phyloP scores from a whole-genome alignment of 805 yeast species.

The Starmerella stellata region DNA sequence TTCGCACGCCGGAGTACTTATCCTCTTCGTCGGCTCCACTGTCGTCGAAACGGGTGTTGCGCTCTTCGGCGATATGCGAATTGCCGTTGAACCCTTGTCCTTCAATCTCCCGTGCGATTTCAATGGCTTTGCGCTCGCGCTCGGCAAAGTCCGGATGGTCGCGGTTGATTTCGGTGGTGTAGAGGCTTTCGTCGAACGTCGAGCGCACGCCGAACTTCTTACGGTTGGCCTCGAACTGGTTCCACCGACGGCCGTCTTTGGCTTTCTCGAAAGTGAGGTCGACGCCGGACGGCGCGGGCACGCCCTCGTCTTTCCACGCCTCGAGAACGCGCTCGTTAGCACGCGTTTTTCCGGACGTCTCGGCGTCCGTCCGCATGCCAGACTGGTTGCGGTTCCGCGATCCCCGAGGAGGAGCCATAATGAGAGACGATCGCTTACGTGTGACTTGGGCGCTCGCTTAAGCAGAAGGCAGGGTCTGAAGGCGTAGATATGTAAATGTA shows the following conservation, averaged over 20 bases:
- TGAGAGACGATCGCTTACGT: neutral
- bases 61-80: slow-evolving; percentile 76
- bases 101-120: slow-evolving; percentile 70
- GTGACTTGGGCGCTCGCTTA: too few species aligned
- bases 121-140: slow-evolving; percentile 52
- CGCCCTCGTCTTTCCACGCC: slow-evolving; percentile 64
- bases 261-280: slow-evolving; percentile 8
- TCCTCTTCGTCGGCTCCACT: slow-evolving; percentile 89
- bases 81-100: slow-evolving; percentile 44
- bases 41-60: slow-evolving; percentile 61
- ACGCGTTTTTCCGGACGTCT: slow-evolving; percentile 38
- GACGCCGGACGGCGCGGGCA: slow-evolving; percentile 7
- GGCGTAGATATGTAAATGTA: too few species aligned
- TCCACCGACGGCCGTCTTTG: slow-evolving; percentile 37
- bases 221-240: slow-evolving; percentile 85
- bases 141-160: slow-evolving; percentile 54
- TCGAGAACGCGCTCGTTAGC: slow-evolving; percentile 52
- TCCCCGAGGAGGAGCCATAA: neutral
- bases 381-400: neutral
- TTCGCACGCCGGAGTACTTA: slow-evolving; percentile 55
- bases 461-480: neutral
- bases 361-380: slow-evolving; percentile 65
- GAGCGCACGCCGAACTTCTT: slow-evolving; percentile 76
- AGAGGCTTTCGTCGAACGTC: slow-evolving; percentile 64
- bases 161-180: slow-evolving; percentile 62